A percentile compares a stretch with the other conserved stretches of the same genome.
These are phyloP conservation scores for Auriscalpium microsporum DNA, from an alignment of 768 basidiomycete species.

Conservation along the genomic window DNA sequence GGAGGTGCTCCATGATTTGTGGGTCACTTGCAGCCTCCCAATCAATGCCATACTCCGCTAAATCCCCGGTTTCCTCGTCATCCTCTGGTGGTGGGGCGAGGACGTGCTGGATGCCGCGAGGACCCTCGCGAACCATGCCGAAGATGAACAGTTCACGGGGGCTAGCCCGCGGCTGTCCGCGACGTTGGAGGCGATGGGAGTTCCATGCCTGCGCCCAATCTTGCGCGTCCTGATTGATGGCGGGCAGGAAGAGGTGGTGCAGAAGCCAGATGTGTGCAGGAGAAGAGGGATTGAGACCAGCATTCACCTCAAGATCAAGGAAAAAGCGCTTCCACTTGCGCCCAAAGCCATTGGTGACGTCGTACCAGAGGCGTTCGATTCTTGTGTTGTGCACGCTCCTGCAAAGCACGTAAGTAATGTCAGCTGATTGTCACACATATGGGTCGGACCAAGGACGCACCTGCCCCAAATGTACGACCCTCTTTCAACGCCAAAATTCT, in stretches of 20 bases:
- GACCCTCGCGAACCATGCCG: conserved; percentile 9
- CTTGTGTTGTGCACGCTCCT: conserved; percentile 20
- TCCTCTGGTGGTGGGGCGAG: too few relatives aligned
- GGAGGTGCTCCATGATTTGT: too few relatives aligned
- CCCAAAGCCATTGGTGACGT: conserved; percentile 19
- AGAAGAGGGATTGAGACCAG: conserved; percentile 18
- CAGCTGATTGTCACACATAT: not conserved
- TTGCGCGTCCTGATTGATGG: conserved; percentile 13
- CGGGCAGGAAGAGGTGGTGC: conserved; percentile 18
- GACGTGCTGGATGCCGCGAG: not conserved
- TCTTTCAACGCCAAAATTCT: conserved; percentile 7
- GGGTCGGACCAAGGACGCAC: not conserved
- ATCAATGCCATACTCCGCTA: too few relatives aligned
- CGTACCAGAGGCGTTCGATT: conserved; percentile 22
- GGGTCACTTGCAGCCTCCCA: too few relatives aligned
- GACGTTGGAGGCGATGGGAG: conserved; percentile 10
- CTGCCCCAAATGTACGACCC: conserved; percentile 23
- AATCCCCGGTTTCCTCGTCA: too few relatives aligned
- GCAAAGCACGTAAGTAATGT: not conserved
- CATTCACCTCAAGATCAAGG: conserved; percentile 13
- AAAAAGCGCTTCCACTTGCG: conserved; percentile 17
- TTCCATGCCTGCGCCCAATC: conserved; percentile 17
- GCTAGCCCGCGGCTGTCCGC: conserved; percentile 11
- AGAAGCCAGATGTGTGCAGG: too few relatives aligned
- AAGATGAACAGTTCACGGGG: conserved; percentile 19